These are phyloP conservation scores for Trametes meyenii DNA, from an alignment of 768 basidiomycete species.

Conservation along the genomic window DNA sequence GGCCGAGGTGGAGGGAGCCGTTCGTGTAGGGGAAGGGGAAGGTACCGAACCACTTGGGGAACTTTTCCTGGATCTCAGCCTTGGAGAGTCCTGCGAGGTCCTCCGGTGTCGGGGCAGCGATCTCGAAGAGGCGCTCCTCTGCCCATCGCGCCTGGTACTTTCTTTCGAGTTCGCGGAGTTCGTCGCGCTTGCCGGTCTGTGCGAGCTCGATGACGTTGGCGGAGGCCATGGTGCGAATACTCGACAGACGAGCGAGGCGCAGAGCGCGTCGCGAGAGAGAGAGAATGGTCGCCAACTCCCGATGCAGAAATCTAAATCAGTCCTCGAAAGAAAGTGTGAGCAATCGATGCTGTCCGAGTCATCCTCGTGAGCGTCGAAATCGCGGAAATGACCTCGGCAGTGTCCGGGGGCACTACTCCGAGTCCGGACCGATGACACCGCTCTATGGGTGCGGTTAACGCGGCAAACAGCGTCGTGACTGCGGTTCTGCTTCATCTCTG, in stretches of 20 bases:
- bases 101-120: conserved; percentile 72
- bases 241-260: conserved; percentile 26
- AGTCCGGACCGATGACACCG: neutral
- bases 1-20: conserved; percentile 93
- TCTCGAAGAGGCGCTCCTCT: conserved; percentile 78
- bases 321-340: conserved; percentile 2
- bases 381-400: neutral
- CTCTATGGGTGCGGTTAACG: neutral
- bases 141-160: conserved; percentile 86
- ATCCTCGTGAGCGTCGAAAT: neutral
- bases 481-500: no score
- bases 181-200: conserved; percentile 93
- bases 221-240: conserved; percentile 26
- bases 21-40: conserved; percentile 99
- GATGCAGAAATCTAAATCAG: conserved; percentile 15
- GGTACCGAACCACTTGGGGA: conserved; percentile 97
- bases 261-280: conserved; percentile 24
- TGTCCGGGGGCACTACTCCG: neutral
- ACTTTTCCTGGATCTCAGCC: conserved; percentile 68
- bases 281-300: conserved; percentile 25
- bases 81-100: conserved; percentile 66
- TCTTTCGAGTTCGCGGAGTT: conserved; percentile 79
- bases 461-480: no score
- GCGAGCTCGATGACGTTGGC: conserved; percentile 30
- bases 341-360: conserved; percentile 21